Evolutionary conservation across 768 basidiomycete genomes (phyloP).

Genomic region (Macrocybe gigantea): DNA sequence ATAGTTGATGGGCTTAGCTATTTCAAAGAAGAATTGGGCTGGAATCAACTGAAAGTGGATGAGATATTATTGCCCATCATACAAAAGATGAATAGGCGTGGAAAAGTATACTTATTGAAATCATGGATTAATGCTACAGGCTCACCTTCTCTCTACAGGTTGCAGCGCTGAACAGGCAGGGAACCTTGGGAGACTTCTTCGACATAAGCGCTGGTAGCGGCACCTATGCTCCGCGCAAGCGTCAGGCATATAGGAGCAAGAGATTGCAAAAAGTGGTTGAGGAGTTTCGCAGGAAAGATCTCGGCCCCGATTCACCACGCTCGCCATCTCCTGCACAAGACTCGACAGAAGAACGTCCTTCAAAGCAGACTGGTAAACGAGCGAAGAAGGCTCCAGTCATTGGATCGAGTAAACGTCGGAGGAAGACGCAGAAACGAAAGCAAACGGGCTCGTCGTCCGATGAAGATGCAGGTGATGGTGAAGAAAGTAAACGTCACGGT

Average conservation of each 20-base stretch:
- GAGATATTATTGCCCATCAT: conserved; percentile 90
- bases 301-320: conserved; percentile 17
- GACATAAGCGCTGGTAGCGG: conserved; percentile 64
- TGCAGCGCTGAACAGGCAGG: conserved; percentile 68
- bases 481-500: not conserved
- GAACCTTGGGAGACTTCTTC: conserved; percentile 70
- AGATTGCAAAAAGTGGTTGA: conserved; percentile 83
- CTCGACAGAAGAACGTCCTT: conserved; percentile 17
- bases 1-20: conserved; percentile 37
- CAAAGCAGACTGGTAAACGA: too few relatives aligned
- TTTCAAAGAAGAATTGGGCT: conserved; percentile 72
- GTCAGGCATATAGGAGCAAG: conserved; percentile 81
- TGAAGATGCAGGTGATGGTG: conserved; percentile 7
- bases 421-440: conserved; percentile 7
- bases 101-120: conserved; percentile 43
- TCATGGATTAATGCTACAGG: conserved; percentile 1
- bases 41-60: conserved; percentile 80
- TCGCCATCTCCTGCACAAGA: conserved; percentile 8
- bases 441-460: conserved; percentile 5
- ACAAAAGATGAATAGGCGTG: conserved; percentile 79
- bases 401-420: conserved; percentile 1
- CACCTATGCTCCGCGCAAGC: conserved; percentile 68
- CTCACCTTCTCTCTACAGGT: conserved; percentile 26
- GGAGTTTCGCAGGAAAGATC: conserved; percentile 63
- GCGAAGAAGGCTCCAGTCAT: too few relatives aligned